Conservation (phyloP, 768 basidiomycete species). For the Gloeophyllum trabeum region DNA sequence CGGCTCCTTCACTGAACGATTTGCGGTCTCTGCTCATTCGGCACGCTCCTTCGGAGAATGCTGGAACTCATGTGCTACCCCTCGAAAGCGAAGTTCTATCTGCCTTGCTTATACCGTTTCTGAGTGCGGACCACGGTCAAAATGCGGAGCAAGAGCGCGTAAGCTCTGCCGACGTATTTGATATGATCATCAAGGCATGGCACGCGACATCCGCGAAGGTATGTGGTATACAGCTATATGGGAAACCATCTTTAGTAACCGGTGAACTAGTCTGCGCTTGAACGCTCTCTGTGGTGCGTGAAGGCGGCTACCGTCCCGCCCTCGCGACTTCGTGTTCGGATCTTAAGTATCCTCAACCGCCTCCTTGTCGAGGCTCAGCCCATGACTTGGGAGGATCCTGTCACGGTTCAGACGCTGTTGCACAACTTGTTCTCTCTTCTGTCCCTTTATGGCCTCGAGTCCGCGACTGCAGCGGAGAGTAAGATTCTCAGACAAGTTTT, state of each 20-base stretch:
- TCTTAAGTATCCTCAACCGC: conserved; percentile 31
- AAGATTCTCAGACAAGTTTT: conserved; percentile 2
- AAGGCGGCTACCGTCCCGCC: conserved; percentile 38
- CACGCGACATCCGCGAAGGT: conserved; percentile 41
- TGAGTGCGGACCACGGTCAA: conserved; percentile 22
- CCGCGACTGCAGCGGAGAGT: conserved; percentile 19
- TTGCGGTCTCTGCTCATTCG: conserved; percentile 36
- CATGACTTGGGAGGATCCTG: conserved; percentile 28
- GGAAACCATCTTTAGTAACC: no score
- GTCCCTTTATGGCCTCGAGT: conserved; percentile 20
- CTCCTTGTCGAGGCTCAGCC: conserved; percentile 31
- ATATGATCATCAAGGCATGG: conserved; percentile 48
- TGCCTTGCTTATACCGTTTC: conserved; percentile 45
- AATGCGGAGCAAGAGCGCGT: conserved; percentile 39
- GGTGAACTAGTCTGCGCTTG: conserved; percentile 35
- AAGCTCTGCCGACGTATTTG: conserved; percentile 50
- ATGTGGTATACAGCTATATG: no score
- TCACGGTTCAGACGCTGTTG: conserved; percentile 38
- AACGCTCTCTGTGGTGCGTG: conserved; percentile 63
- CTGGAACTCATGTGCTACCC: conserved; percentile 28
- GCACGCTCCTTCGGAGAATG: conserved; percentile 23
- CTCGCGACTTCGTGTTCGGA: conserved; percentile 31
- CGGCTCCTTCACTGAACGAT: conserved; percentile 18
- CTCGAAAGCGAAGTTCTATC: conserved; percentile 50
- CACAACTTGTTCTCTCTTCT: conserved; percentile 42